Percentiles rank a stretch among this genome's conserved stretches.
These are phyloP conservation scores for Penicillium sp. DNA, from an alignment of 2,329 filamentous ascomycete genomes.

Conservation along the genomic window DNA sequence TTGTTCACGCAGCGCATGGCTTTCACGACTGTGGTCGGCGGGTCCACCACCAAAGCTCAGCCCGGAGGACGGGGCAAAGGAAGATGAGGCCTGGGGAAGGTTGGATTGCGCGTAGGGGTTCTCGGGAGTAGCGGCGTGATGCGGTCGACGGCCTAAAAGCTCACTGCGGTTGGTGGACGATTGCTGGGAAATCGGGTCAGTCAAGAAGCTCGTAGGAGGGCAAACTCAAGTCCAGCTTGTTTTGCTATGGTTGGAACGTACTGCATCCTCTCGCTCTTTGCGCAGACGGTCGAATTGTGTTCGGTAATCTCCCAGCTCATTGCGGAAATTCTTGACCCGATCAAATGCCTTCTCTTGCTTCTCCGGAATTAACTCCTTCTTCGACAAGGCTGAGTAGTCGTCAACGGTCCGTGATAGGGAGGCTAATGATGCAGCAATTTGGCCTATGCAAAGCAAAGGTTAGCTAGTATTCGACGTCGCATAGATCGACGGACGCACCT, in stretches of 20 bases:
- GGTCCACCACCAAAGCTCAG: conserved; percentile 48
- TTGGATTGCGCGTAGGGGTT: conserved; percentile 80
- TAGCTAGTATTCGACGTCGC: conserved; percentile 22
- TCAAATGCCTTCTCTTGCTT: conserved; percentile 92
- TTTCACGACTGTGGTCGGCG: conserved; percentile 67
- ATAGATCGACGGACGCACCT: conserved; percentile 36
- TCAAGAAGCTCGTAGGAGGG: not conserved
- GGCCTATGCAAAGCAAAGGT: conserved; percentile 52
- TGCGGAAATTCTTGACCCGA: conserved; percentile 79
- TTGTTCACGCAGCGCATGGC: conserved; percentile 84
- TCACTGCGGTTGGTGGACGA: conserved; percentile 72
- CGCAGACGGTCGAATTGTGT: conserved; percentile 76
- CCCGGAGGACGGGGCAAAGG: conserved; percentile 43
- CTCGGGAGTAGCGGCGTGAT: conserved; percentile 76
- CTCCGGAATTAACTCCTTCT: conserved; percentile 82
- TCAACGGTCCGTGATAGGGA: conserved; percentile 88
- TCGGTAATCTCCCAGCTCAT: conserved; percentile 78
- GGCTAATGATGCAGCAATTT: conserved; percentile 75
- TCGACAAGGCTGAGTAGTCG: conserved; percentile 82
- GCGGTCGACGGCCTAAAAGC: conserved; percentile 80
- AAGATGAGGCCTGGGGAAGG: conserved; percentile 40
- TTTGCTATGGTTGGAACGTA: conserved; percentile 28
- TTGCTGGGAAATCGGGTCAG: conserved; percentile 40
- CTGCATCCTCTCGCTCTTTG: conserved; percentile 71
- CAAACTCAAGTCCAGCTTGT: conserved; percentile 13